These are phyloP conservation scores for Fusarium sp. DNA, from an alignment of 2,329 filamentous ascomycete genomes.

Conservation along the genomic window DNA sequence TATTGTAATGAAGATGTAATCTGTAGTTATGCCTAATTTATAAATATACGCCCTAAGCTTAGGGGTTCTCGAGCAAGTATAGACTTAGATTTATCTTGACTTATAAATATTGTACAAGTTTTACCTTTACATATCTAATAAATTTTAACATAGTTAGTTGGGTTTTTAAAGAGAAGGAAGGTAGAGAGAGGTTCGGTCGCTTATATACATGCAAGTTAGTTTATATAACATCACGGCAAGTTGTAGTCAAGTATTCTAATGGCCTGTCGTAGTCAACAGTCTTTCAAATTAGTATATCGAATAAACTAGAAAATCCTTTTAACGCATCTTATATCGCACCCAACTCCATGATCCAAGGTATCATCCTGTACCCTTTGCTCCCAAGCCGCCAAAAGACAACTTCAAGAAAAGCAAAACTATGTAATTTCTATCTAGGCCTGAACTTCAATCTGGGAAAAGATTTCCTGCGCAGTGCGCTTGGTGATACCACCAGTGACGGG, in stretches of 20 bases:
- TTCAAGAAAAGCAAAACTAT: constrained; percentile 6
- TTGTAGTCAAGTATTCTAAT: neutral
- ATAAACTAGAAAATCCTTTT: constrained; percentile 12
- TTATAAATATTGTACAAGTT: too few relatives aligned
- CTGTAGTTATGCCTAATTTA: too few relatives aligned
- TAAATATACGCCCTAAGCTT: too few relatives aligned
- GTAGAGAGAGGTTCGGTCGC: too few relatives aligned
- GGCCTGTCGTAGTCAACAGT: constrained; percentile 20
- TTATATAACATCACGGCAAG: neutral
- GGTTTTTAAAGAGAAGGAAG: too few relatives aligned
- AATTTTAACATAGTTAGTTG: too few relatives aligned
- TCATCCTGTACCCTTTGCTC: constrained; percentile 33
- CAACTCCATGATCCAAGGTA: constrained; percentile 29
- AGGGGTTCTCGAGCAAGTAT: too few relatives aligned
- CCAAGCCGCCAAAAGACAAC: constrained; percentile 14
- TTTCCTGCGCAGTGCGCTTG: constrained; percentile 81
- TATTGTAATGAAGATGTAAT: too few relatives aligned
- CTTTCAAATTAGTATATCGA: constrained; percentile 43
- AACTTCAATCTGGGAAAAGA: constrained; percentile 57
- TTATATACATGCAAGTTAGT: too few relatives aligned
- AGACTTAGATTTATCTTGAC: too few relatives aligned
- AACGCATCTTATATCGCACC: constrained; percentile 16
- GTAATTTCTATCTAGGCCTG: constrained; percentile 26
- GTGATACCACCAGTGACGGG: constrained; percentile 94
- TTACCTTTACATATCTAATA: too few relatives aligned